phyloP scores from a whole-genome alignment of 1,284 basidiomycete species.

The Puccinia polysora region DNA sequence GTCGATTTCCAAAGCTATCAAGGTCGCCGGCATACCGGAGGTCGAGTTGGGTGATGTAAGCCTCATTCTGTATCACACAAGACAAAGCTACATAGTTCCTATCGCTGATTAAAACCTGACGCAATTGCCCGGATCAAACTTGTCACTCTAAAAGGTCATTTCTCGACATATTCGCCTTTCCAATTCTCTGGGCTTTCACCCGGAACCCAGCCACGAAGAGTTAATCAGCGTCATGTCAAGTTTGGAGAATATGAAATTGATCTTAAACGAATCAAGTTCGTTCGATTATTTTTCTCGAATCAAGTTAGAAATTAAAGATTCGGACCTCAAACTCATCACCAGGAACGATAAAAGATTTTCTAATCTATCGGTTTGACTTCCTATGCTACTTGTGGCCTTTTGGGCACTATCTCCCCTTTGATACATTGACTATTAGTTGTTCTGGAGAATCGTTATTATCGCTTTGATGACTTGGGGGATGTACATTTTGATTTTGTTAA shows the following conservation, averaged over 20 bases:
- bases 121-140: not conserved
- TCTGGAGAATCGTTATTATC: too few relatives aligned
- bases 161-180: conserved; percentile 32
- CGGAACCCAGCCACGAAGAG: conserved; percentile 33
- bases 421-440: too few relatives aligned
- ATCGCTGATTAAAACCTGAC: too few relatives aligned
- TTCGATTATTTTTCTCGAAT: conserved; percentile 38
- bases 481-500: too few relatives aligned
- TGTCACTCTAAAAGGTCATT: conserved; percentile 11
- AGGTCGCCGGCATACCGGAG: conserved; percentile 36
- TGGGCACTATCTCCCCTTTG: too few relatives aligned
- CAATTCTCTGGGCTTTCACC: conserved; percentile 24
- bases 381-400: too few relatives aligned
- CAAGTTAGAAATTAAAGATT: conserved; percentile 38
- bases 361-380: conserved; percentile 5
- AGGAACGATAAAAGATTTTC: conserved; percentile 35
- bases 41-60: conserved; percentile 40
- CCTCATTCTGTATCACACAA: not conserved
- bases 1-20: conserved; percentile 60
- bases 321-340: conserved; percentile 14
- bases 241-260: conserved; percentile 30
- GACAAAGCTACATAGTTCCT: too few relatives aligned
- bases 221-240: conserved; percentile 31
- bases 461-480: too few relatives aligned
- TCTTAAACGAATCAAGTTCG: conserved; percentile 39